Percentiles rank a stretch among this genome's conserved stretches.
Conservation (phyloP, 2,329 filamentous ascomycete genomes). For the Cladosporium cucumerinum region DNA sequence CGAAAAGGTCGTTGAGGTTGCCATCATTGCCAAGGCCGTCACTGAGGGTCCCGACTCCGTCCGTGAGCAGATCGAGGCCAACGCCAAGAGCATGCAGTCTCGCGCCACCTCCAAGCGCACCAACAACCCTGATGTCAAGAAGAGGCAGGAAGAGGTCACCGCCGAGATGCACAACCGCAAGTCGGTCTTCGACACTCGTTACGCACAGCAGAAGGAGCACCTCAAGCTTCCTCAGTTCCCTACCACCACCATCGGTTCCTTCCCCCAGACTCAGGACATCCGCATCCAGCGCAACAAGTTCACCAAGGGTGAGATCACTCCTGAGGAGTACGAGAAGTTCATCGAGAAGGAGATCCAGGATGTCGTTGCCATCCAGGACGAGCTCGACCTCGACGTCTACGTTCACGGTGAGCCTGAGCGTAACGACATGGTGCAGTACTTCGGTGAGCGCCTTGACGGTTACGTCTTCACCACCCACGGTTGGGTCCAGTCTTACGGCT, state of each 20-base stretch:
- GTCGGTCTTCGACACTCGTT: slow-evolving; percentile 80
- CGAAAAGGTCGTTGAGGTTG: slow-evolving; percentile 90
- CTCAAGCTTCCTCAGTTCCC: slow-evolving; percentile 96
- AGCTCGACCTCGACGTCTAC: slow-evolving; percentile 93
- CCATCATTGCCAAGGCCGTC: slow-evolving; percentile 93
- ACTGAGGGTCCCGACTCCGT: slow-evolving; percentile 87
- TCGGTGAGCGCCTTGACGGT: slow-evolving; percentile 92
- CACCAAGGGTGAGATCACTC: slow-evolving; percentile 96
- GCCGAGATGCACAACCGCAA: slow-evolving; percentile 86
- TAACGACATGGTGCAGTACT: slow-evolving; percentile 99
- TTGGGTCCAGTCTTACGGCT: slow-evolving; percentile 98
- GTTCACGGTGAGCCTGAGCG: slow-evolving; percentile 99
- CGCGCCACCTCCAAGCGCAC: slow-evolving; percentile 90
- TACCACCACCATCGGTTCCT: slow-evolving; percentile 98
- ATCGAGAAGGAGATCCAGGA: slow-evolving; percentile 98
- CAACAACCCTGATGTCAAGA: slow-evolving; percentile 97
- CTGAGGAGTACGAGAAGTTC: slow-evolving; percentile 94
- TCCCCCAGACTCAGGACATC: slow-evolving; percentile 99
- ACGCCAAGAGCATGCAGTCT: slow-evolving; percentile 88
- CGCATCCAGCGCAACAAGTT: slow-evolving; percentile 95
- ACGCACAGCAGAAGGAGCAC: slow-evolving; percentile 83
- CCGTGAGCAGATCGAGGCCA: slow-evolving; percentile 86
- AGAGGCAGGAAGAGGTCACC: slow-evolving; percentile 85
- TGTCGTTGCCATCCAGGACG: slow-evolving; percentile 94
- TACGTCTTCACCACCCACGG: slow-evolving; percentile 99